A percentile compares a stretch with the other conserved stretches of the same genome.
Evolutionary conservation across 106 monocot genomes (phyloP).

Genomic region (Alisma plantagoaquatica): DNA sequence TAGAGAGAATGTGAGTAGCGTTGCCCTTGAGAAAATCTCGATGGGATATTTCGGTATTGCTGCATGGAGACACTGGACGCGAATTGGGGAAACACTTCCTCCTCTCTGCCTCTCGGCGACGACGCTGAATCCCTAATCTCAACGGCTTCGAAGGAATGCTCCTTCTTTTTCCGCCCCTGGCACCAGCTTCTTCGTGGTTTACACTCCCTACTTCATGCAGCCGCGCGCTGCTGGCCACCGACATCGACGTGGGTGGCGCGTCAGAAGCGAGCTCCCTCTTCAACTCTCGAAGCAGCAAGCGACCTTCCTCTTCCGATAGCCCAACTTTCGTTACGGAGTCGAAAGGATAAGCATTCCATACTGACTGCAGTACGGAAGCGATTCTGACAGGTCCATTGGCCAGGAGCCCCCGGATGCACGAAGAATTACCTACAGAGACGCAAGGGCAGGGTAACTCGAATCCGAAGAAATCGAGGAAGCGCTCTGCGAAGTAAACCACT

Average conservation of each 20-base stretch:
- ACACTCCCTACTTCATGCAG: too few relatives aligned
- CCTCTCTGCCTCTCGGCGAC: not conserved
- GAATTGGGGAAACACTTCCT: too few relatives aligned
- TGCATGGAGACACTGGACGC: too few relatives aligned
- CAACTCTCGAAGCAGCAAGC: too few relatives aligned
- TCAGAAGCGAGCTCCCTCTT: not conserved
- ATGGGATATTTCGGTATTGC: too few relatives aligned
- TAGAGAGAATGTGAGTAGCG: too few relatives aligned
- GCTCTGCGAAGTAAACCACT: slow-evolving; percentile 29
- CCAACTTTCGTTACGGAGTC: not conserved
- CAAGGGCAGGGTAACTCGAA: slow-evolving; percentile 52
- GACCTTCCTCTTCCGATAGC: not conserved
- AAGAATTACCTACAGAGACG: not conserved
- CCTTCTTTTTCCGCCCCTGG: not conserved
- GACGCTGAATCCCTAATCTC: not conserved
- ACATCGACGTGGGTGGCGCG: not conserved
- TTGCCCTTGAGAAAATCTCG: too few relatives aligned
- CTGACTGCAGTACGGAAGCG: not conserved
- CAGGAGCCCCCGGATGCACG: not conserved
- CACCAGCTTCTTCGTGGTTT: too few relatives aligned
- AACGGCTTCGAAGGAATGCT: not conserved
- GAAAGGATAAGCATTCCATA: slow-evolving; percentile 1
- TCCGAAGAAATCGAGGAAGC: slow-evolving; percentile 39
- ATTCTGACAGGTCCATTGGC: not conserved
- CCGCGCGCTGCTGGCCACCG: not conserved